These are phyloP conservation scores for Pythium aquatile DNA, from an alignment of 352 stramenopile species.

Conservation along the genomic window DNA sequence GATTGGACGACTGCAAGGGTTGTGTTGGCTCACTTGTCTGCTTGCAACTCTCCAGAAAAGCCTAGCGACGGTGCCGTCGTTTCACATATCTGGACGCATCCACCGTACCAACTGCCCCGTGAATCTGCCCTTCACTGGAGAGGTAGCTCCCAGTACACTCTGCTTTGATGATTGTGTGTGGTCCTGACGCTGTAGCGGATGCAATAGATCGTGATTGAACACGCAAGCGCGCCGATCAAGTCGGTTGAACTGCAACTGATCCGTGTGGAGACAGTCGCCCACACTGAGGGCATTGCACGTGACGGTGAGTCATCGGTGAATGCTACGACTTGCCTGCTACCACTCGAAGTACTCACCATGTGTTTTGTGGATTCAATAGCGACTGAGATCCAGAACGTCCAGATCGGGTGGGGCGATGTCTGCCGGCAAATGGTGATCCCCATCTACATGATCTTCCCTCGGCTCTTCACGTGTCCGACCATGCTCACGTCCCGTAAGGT, in stretches of 20 bases:
- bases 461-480: slow-evolving; percentile 91
- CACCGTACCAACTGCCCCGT: slow-evolving; percentile 89
- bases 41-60: slow-evolving; percentile 36
- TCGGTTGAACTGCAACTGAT: slow-evolving; percentile 91
- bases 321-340: background rate
- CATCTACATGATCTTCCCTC: slow-evolving; percentile 94
- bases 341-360: background rate
- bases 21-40: background rate
- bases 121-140: slow-evolving; percentile 88
- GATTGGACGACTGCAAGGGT: background rate
- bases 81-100: slow-evolving; percentile 81
- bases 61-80: slow-evolving; percentile 59
- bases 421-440: slow-evolving; percentile 88
- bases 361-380: slow-evolving; percentile 33
- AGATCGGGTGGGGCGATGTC: slow-evolving; percentile 91
- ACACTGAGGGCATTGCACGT: slow-evolving; percentile 69
- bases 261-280: slow-evolving; percentile 82
- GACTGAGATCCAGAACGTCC: slow-evolving; percentile 94
- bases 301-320: slow-evolving; percentile 51
- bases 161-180: no score
- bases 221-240: slow-evolving; percentile 74
- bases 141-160: slow-evolving; percentile 40
- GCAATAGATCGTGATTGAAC: slow-evolving; percentile 71
- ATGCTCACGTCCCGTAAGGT: slow-evolving; percentile 72
- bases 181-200: slow-evolving; percentile 7